These are phyloP conservation scores for Diaporthe helianthi DNA, from an alignment of 2,329 filamentous ascomycete species.

Conservation along the genomic window DNA sequence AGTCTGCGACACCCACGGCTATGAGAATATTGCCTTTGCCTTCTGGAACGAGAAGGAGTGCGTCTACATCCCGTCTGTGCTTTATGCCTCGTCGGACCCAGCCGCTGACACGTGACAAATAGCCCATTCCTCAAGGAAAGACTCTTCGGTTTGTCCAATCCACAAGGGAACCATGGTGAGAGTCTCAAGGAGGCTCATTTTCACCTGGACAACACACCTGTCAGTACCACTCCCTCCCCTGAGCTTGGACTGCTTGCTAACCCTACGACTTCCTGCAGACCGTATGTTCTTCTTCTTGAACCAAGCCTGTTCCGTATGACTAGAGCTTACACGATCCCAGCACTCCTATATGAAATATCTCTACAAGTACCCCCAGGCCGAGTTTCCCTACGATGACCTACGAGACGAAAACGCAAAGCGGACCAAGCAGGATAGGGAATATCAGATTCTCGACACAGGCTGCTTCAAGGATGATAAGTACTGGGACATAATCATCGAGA, in stretches of 20 bases:
- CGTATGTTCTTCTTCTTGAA: conserved; percentile 45
- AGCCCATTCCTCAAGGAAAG: conserved; percentile 95
- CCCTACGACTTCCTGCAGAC: conserved; percentile 46
- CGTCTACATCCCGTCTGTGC: conserved; percentile 37
- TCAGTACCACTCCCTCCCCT: conserved; percentile 43
- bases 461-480: conserved; percentile 89
- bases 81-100: conserved; percentile 4
- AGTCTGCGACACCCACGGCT: conserved; percentile 87
- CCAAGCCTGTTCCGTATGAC: background rate
- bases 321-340: conserved; percentile 51
- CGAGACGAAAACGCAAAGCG: conserved; percentile 83
- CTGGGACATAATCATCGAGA: conserved; percentile 98
- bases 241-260: conserved; percentile 39
- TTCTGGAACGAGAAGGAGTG: conserved; percentile 99
- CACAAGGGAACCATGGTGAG: conserved; percentile 96
- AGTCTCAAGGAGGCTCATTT: conserved; percentile 97
- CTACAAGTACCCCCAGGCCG: conserved; percentile 94
- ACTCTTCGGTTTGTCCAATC: conserved; percentile 93
- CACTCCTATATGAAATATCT: conserved; percentile 99
- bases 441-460: conserved; percentile 89
- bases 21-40: conserved; percentile 91
- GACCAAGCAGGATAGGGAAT: conserved; percentile 80
- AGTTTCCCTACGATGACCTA: conserved; percentile 91
- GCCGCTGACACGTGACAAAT: conserved; percentile 48
- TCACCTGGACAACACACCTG: conserved; percentile 91